Evolutionary conservation across 352 stramenopile species (phyloP).

Genomic region (Phytophthora cactorum): DNA sequence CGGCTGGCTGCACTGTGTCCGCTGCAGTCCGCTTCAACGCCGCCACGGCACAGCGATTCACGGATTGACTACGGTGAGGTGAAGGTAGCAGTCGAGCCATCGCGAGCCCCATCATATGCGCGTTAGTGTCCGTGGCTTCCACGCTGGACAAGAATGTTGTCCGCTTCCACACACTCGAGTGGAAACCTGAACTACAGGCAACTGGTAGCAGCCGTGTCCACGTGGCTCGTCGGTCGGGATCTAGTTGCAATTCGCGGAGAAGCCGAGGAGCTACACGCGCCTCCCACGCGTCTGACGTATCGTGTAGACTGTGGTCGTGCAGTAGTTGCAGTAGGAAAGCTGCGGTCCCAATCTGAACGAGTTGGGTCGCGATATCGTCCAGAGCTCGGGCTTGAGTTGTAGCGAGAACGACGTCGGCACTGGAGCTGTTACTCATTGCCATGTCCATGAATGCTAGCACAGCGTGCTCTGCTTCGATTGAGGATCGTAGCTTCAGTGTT

Average conservation of each 20-base stretch:
- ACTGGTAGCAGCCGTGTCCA: conserved; percentile 46
- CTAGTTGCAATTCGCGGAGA: conserved; percentile 14
- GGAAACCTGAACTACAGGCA: conserved; percentile 51
- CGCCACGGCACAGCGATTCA: conserved; percentile 28
- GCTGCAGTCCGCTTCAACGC: conserved; percentile 21
- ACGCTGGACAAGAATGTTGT: conserved; percentile 38
- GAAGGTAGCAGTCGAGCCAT: conserved; percentile 40
- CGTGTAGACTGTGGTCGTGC: conserved; percentile 18
- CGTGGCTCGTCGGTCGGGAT: conserved; percentile 23
- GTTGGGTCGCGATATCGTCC: conserved; percentile 30
- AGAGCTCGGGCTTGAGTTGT: conserved; percentile 25
- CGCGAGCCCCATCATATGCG: conserved; percentile 50
- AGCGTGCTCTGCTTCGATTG: conserved; percentile 34
- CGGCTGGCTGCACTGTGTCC: background rate
- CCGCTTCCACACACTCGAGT: conserved; percentile 50
- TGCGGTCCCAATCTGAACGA: conserved; percentile 40
- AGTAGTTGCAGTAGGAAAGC: conserved; percentile 46
- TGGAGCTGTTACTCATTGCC: conserved; percentile 11
- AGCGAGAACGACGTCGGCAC: conserved; percentile 9
- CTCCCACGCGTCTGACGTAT: conserved; percentile 12
- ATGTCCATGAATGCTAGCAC: conserved; percentile 34
- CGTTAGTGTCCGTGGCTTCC: conserved; percentile 58
- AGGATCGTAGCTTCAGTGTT: conserved; percentile 28
- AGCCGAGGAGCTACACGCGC: conserved; percentile 21
- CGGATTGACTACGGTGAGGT: conserved; percentile 10